phyloP scores from a whole-genome alignment of 2,329 filamentous ascomycete genomes.

The Monosporascus sp. region DNA sequence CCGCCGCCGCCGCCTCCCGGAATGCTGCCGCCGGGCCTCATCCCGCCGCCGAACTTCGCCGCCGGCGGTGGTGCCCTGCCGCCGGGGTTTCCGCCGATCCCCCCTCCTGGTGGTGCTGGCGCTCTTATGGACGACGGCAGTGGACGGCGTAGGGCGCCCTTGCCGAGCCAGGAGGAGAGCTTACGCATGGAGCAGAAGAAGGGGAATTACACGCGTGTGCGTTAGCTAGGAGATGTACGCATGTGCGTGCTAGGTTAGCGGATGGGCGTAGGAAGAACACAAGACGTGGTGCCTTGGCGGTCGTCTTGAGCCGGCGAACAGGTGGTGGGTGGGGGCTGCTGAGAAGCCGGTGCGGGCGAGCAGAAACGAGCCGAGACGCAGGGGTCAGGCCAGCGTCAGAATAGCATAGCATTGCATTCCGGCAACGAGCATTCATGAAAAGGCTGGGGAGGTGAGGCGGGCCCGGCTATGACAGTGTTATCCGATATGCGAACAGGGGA shows the following conservation, averaged over 20 bases:
- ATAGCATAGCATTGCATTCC: too few species aligned
- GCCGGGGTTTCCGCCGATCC: constrained; percentile 26
- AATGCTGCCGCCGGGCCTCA: constrained; percentile 41
- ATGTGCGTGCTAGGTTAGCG: not conserved
- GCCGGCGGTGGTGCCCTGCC: constrained; percentile 23
- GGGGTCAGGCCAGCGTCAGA: too few species aligned
- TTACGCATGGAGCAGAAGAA: constrained; percentile 69
- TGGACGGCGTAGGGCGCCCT: constrained; percentile 54
- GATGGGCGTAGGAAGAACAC: not conserved
- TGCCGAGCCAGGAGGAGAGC: constrained; percentile 82
- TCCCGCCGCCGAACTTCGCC: constrained; percentile 40
- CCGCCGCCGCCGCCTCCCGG: constrained; percentile 53
- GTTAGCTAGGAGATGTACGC: constrained; percentile 27
- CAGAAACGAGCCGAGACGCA: too few species aligned
- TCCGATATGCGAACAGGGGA: too few species aligned
- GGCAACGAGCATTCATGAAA: too few species aligned
- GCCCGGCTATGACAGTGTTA: too few species aligned
- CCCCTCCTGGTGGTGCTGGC: constrained; percentile 15
- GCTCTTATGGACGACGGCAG: constrained; percentile 13
- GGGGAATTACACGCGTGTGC: constrained; percentile 53
- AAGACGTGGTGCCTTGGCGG: too few species aligned
- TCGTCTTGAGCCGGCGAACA: too few species aligned
- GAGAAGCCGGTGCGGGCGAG: too few species aligned
- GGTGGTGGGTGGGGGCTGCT: too few species aligned
- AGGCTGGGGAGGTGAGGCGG: too few species aligned